A percentile compares a stretch with the other conserved stretches of the same genome.
Conservation (phyloP, 2,329 filamentous ascomycete genomes). For the Diaporthe ilicicola region DNA sequence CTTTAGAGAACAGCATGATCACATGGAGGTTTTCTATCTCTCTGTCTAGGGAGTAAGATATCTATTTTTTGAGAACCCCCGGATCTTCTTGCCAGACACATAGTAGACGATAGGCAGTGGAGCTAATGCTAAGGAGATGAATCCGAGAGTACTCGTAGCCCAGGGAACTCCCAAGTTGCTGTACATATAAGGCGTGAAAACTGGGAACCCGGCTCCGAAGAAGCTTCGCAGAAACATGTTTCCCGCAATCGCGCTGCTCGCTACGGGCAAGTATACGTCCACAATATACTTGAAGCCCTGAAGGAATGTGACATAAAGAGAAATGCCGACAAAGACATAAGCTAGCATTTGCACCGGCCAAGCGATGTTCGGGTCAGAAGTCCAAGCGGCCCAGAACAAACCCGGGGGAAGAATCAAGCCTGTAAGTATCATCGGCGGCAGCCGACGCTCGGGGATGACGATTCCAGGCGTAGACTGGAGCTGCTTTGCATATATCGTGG, state of each 20-base stretch:
- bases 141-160: neutral
- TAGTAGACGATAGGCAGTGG: neutral
- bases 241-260: neutral
- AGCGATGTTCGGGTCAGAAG: neutral
- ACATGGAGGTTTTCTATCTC: too few relatives aligned
- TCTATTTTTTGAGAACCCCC: neutral
- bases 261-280: slow-evolving; percentile 1
- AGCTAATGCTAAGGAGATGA: neutral
- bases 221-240: slow-evolving; percentile 6
- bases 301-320: neutral
- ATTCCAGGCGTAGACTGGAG: neutral
- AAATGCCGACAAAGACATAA: neutral
- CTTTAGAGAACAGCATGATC: too few relatives aligned
- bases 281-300: neutral
- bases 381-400: neutral
- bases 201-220: neutral
- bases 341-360: neutral
- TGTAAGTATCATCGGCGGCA: neutral
- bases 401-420: neutral
- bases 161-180: neutral
- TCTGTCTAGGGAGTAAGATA: too few relatives aligned
- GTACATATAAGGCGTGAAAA: neutral
- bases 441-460: neutral
- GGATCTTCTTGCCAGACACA: neutral
- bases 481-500: neutral